Evolutionary conservation across 345 rosid species (phyloP).

Genomic region (Pugionium cornutum): DNA sequence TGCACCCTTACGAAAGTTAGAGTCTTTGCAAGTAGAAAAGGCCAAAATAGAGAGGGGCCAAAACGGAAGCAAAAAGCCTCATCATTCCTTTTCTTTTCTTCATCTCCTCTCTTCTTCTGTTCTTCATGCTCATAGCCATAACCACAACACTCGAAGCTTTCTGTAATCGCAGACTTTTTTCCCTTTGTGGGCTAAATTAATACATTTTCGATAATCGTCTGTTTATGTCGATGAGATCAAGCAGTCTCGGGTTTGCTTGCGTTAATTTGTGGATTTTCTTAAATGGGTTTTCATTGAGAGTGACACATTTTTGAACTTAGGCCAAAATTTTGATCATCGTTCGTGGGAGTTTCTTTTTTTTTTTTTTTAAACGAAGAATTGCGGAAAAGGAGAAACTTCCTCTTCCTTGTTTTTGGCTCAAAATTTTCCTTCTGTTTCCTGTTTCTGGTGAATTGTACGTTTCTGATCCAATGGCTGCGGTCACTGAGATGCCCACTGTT

Average conservation of each 20-base stretch:
- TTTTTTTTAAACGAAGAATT: not conserved
- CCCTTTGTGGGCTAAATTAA: not conserved
- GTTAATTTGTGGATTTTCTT: conserved; percentile 6
- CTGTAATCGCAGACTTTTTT: not conserved
- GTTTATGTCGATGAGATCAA: not conserved
- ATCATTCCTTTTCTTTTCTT: conserved; percentile 25
- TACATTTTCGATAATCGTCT: not conserved
- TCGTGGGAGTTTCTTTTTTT: conserved; percentile 3
- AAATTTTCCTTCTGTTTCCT: too few relatives aligned
- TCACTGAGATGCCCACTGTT: conserved; percentile 52
- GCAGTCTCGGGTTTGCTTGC: not conserved
- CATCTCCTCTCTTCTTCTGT: conserved; percentile 1
- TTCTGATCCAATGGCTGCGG: conserved; percentile 64
- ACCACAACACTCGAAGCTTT: conserved; percentile 27
- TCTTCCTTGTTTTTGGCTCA: not conserved
- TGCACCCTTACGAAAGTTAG: conserved; percentile 6
- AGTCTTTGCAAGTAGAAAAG: conserved; percentile 20
- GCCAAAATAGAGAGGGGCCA: conserved; percentile 41
- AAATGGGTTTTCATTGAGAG: conserved; percentile 29
- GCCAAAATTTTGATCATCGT: not conserved
- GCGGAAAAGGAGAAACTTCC: not conserved
- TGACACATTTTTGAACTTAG: conserved; percentile 28
- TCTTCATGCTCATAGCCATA: conserved; percentile 23
- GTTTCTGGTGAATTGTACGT: not conserved
- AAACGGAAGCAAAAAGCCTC: conserved; percentile 39